A percentile compares a stretch with the other conserved stretches of the same genome.
phyloP scores from a whole-genome alignment of 306 rosid species.

The Elaeagnus macrophylla region DNA sequence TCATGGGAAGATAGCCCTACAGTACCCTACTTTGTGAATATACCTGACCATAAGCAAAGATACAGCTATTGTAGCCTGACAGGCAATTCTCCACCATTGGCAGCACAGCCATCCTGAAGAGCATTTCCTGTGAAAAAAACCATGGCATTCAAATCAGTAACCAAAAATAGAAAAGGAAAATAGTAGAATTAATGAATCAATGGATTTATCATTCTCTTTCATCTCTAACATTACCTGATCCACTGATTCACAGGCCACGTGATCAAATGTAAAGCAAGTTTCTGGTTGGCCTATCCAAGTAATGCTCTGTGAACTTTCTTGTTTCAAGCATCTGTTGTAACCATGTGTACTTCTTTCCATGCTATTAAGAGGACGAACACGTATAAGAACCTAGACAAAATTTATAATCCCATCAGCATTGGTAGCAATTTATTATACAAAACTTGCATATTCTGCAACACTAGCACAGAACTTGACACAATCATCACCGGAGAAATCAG shows the following conservation, averaged over 20 bases:
- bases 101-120: conserved; percentile 90
- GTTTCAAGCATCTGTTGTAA: conserved; percentile 79
- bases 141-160: conserved; percentile 10
- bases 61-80: conserved; percentile 91
- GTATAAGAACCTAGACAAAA: conserved; percentile 61
- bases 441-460: conserved; percentile 3
- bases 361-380: conserved; percentile 89
- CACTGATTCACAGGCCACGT: conserved; percentile 90
- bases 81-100: conserved; percentile 98
- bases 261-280: conserved; percentile 82
- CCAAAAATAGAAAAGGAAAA: conserved; percentile 6
- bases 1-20: neutral
- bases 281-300: conserved; percentile 88
- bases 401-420: conserved; percentile 16
- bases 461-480: neutral
- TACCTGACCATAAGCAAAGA: conserved; percentile 99
- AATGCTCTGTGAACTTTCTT: conserved; percentile 66
- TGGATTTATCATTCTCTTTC: conserved; percentile 4
- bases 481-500: neutral
- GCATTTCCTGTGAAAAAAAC: conserved; percentile 52
- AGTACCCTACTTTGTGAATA: conserved; percentile 7
- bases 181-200: neutral
- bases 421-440: conserved; percentile 13
- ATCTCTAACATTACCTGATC: conserved; percentile 94
- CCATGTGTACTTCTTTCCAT: conserved; percentile 60